A percentile compares a stretch with the other conserved stretches of the same genome.
These are phyloP conservation scores for Lepidium africanum DNA, from an alignment of 345 rosid genomes.

Conservation along the genomic window DNA sequence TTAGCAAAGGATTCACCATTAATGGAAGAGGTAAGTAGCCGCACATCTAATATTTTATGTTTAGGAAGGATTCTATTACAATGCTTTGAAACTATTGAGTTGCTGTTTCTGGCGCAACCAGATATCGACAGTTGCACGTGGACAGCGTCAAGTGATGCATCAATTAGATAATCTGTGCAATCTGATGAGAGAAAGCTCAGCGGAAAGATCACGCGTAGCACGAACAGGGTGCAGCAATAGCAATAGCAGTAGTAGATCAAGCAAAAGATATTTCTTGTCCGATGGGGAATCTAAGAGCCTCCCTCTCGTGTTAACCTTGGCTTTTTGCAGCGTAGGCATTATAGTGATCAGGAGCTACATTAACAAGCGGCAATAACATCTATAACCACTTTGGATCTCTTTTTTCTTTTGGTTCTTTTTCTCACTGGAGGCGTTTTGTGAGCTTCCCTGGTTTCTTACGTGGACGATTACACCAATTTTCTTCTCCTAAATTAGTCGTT, in stretches of 20 bases:
- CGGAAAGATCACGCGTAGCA: conserved; percentile 35
- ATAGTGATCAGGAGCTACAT: conserved; percentile 40
- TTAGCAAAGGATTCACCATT: conserved; percentile 68
- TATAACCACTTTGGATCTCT: not conserved
- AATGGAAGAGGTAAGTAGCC: conserved; percentile 66
- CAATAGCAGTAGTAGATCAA: conserved; percentile 16
- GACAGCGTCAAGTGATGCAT: conserved; percentile 76
- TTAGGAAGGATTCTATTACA: not conserved
- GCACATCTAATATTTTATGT: too few species aligned
- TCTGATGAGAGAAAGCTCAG: conserved; percentile 44
- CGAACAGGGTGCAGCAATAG: conserved; percentile 25
- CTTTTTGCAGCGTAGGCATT: conserved; percentile 61
- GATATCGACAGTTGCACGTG: conserved; percentile 53
- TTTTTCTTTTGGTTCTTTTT: not conserved
- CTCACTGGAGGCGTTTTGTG: conserved; percentile 30
- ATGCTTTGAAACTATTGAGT: conserved; percentile 14
- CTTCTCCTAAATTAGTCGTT: conserved; percentile 11
- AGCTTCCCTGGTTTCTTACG: conserved; percentile 18
- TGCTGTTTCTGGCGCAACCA: conserved; percentile 23
- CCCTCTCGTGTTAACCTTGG: conserved; percentile 50
- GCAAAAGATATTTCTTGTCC: conserved; percentile 17
- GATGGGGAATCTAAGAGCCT: conserved; percentile 36
- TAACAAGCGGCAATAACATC: conserved; percentile 36
- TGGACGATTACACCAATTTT: conserved; percentile 2
- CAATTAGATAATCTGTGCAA: conserved; percentile 58